Base-by-base conservation (phyloP, 1,284 basidiomycete species). In the Leccinum pachyderme region DNA sequence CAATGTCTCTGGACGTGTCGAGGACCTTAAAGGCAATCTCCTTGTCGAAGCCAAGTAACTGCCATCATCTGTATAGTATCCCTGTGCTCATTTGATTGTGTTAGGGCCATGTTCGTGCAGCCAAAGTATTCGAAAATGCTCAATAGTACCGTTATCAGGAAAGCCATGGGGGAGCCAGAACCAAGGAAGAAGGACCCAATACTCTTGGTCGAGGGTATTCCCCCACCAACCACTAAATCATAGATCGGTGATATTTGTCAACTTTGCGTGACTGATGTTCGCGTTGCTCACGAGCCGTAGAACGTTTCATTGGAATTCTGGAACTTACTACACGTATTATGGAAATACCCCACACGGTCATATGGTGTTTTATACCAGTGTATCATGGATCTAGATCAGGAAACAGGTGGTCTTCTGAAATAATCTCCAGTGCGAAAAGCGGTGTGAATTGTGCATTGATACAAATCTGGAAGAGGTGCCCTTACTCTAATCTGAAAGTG, bases 121-220 rank as follows among this genome's bases (percentile, higher is more conserved):
- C 93, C 93, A 6, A 84, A 83, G 62, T 92, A 91, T 66, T 89
- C 93, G 2, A 83, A 84, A 61, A 78, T 91, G 49, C 75, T 94
- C 37, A 82, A 82, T 62, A 81, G 73, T 32, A 68, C 67, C 6
- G 67, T 72, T 3, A 55, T 84, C 2, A 73, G 70, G 48, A 75
- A 80, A 54, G 75, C 74, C 1, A 76, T 85, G 74, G 83, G 83
- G 7, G 75, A 77, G 51, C 76, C 77, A 9, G 70, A 72, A 18
- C 61, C 66, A 3, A 55, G 49, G 48, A 57, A 59, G 22, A 60
- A 54, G 39, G 52, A 50, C 22, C 63, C 70, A 5, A 39, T 70
- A 32, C 54, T 69, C 43, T 52, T 72, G 33, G 58, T 54, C 4
- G 69, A 72, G 28, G 67, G 65, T 18, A 48, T 56, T 15, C 57